Evolutionary conservation across 1,284 basidiomycete genomes (phyloP), one percentile per base, ranked within the genome.

Genomic region (Ustilago nuda): DNA sequence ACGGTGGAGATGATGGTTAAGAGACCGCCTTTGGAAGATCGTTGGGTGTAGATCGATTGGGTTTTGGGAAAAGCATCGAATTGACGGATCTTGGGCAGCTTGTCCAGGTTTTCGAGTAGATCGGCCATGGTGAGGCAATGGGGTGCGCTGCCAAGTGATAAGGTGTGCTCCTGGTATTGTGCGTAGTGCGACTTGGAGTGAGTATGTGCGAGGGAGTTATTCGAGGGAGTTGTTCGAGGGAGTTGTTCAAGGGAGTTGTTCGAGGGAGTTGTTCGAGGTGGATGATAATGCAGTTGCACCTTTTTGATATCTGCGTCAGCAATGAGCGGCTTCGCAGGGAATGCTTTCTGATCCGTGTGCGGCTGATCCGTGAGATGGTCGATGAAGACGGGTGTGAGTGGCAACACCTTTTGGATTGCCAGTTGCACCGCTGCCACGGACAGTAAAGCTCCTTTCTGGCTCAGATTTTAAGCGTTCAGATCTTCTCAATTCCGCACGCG

Each of bases 1-100:
- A 92, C 71, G 2, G 89, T 88, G 30, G 98, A 91, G 59, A 95
- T 88, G 72, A 97, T 83, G 6, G 96, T 98, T 82, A 96, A 87
- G 82, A 96, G 89, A 1, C 96, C 96, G 54, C 96, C 92, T 19
- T 92, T 91, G 74, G 92, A 91, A 2, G 94, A 94, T 64, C 92
- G 91, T 27, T 92, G 87, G 79, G 92, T 94, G 89, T 98, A 98
- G 0, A 93, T 92, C 13, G 93, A 90, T 32, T 94, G 93, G n/a
- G 79, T 83, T 65, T 80, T 85, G n/a, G 84, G 84, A 36, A 85
- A 85, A 3, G 84, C 84, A 81, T 85, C 84, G 63, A 85, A 85
- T 36, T 81, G 79, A 17, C 79, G 80, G 41, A 84, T 76, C 74
- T 83, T 80, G 32, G 82, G 82, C 33, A 84, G 60, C 61, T 64